Percentiles rank a stretch among this genome's conserved stretches.
phyloP scores from a whole-genome alignment of 1,284 basidiomycete species.

The Peniophora sp. region DNA sequence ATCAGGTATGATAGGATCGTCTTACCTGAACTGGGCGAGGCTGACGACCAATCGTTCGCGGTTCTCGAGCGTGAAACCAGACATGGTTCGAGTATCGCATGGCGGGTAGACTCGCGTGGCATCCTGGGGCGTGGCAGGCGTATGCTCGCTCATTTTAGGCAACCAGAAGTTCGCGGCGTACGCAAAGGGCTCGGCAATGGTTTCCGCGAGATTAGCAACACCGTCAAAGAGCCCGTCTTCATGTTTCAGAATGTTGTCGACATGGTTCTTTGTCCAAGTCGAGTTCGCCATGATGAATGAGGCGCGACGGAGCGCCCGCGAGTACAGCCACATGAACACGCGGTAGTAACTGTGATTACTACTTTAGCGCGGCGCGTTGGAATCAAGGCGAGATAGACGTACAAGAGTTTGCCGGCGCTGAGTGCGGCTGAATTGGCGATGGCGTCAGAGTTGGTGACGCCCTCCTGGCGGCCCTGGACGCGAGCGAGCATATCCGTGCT shows the following conservation, averaged over 20 bases:
- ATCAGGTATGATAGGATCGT: background rate
- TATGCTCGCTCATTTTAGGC: conserved; percentile 8
- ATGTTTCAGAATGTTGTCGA: conserved; percentile 65
- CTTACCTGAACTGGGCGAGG: conserved; percentile 86
- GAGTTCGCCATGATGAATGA: conserved; percentile 91
- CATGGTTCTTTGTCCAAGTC: conserved; percentile 87
- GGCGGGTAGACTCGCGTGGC: conserved; percentile 80
- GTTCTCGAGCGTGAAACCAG: conserved; percentile 49
- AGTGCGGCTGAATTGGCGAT: conserved; percentile 57
- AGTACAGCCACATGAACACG: conserved; percentile 80
- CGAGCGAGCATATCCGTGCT: conserved; percentile 90
- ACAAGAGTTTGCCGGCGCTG: conserved; percentile 71
- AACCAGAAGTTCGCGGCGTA: conserved; percentile 15
- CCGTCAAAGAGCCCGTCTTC: conserved; percentile 38
- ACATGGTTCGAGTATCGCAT: conserved; percentile 79
- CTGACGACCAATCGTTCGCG: conserved; percentile 72
- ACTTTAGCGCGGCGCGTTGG: conserved; percentile 2
- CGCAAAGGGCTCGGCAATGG: conserved; percentile 26
- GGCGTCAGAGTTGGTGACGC: conserved; percentile 60
- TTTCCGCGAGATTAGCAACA: conserved; percentile 36
- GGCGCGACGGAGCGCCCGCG: conserved; percentile 65
- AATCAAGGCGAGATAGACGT: conserved; percentile 22
- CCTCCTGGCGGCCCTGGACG: conserved; percentile 52
- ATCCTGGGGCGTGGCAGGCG: conserved; percentile 12
- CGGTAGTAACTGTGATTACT: conserved; percentile 73